Evolutionary conservation across 371 early-diverging fungal genomes (phyloP), one percentile per base, ranked within the genome.

Genomic region (Antonospora locustae): DNA sequence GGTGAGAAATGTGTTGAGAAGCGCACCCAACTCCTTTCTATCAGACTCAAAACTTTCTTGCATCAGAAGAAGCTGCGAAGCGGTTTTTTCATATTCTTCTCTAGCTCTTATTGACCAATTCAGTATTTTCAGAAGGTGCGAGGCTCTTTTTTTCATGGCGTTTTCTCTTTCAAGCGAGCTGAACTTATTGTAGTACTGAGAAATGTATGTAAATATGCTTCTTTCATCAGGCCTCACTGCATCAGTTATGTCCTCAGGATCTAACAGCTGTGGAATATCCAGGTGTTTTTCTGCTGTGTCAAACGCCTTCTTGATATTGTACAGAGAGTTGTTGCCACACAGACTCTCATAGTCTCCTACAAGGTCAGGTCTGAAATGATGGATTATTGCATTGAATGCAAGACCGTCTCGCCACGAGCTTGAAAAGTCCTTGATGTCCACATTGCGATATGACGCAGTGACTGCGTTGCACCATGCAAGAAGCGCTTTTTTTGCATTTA

Each of bases 131-230:
- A 58, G 17, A 14, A 55, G n/a, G 6, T 45, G 32, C 25, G 38
- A 47, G n/a, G 50, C 16, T 6, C 46, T 30, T 1, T 39, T 49
- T n/a, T 54, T 48, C 24, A n/a, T 11, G 17, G 3, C 30, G 12
- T 29, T 36, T 27, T 58, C 40, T 28, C 22, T 40, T 25, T 63
- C 55, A 17, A 51, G 32, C 22, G 50, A 44, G 12, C 38, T 44
- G 38, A 69, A 59, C 22, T 50, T 61, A 3, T 49, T 25, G 32
- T 69, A 95, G 69, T 91, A 95, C 72, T 88, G 85, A 5, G 91
- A 88, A 9, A 93, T 87, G 66, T 95, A 95, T 30, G 96, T 92
- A 85, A 92, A 89, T 25, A 95, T 80, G 2, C 90, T 91, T 27
- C 83, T 80, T 57, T 91, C 90, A 77, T 95, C 96, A 9, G 92